Evolutionary conservation across 2,329 filamentous ascomycete genomes (phyloP).

Genomic region (Dothistroma septosporum): DNA sequence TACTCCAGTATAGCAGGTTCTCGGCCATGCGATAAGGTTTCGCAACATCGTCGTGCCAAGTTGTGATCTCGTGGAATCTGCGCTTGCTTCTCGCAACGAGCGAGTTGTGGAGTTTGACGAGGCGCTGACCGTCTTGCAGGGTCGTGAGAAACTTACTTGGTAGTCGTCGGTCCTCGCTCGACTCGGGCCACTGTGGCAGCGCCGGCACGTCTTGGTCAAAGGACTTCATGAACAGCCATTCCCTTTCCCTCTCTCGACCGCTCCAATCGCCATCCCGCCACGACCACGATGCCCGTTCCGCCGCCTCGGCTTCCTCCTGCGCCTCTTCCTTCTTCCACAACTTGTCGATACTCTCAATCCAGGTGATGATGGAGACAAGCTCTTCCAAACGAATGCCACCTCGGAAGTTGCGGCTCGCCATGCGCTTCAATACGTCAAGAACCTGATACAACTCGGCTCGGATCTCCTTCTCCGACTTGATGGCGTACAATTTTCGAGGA

Average conservation of each 20-base stretch:
- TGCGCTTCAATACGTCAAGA: slow-evolving; percentile 85
- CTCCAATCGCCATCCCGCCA: slow-evolving; percentile 74
- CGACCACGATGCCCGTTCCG: slow-evolving; percentile 66
- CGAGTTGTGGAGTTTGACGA: slow-evolving; percentile 86
- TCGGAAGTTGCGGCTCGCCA: slow-evolving; percentile 81
- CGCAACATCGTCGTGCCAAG: slow-evolving; percentile 84
- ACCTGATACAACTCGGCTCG: slow-evolving; percentile 78
- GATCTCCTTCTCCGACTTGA: slow-evolving; percentile 82
- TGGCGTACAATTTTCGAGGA: slow-evolving; percentile 76
- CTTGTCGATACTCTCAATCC: slow-evolving; percentile 73
- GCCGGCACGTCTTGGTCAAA: slow-evolving; percentile 61
- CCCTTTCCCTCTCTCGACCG: slow-evolving; percentile 72
- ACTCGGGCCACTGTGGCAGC: slow-evolving; percentile 64
- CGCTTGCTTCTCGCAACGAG: slow-evolving; percentile 78
- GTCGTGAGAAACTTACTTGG: slow-evolving; percentile 65
- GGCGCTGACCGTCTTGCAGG: slow-evolving; percentile 72
- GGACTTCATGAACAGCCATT: slow-evolving; percentile 74
- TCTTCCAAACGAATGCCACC: slow-evolving; percentile 78
- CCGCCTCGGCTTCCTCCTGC: slow-evolving; percentile 68
- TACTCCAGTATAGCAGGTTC: slow-evolving; percentile 92
- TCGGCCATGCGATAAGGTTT: slow-evolving; percentile 94
- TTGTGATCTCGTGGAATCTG: slow-evolving; percentile 83
- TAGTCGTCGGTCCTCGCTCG: slow-evolving; percentile 7
- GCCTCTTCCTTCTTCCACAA: slow-evolving; percentile 74
- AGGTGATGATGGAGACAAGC: slow-evolving; percentile 66